Conservation (phyloP, 2,329 filamentous ascomycete species). For the Xylaria sp. region DNA sequence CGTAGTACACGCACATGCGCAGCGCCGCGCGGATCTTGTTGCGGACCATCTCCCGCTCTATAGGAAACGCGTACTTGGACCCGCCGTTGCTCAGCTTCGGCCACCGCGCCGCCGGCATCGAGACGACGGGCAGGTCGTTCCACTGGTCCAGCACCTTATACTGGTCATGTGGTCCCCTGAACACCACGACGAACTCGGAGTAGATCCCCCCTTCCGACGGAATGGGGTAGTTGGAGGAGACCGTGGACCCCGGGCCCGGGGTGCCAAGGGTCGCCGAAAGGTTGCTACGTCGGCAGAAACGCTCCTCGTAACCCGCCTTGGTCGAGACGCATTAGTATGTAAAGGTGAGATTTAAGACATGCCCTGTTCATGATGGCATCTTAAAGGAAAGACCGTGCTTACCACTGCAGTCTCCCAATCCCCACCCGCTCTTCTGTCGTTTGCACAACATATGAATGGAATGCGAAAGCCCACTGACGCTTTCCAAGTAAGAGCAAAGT, state of each 20-base stretch:
- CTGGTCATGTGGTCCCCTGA: conserved; percentile 68
- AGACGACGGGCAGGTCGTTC: conserved; percentile 70
- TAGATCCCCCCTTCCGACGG: conserved; percentile 70
- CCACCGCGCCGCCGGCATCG: conserved; percentile 70
- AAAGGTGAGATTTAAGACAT: background rate
- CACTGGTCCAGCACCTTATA: conserved; percentile 63
- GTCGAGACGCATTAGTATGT: conserved; percentile 3
- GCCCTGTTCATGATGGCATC: conserved; percentile 33
- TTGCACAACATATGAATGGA: conserved; percentile 73
- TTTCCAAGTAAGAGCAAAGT: conserved; percentile 63
- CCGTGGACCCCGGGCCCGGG: conserved; percentile 54
- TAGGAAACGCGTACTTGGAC: conserved; percentile 70
- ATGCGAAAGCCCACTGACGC: conserved; percentile 48
- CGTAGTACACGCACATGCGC: conserved; percentile 66
- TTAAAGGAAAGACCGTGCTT: conserved; percentile 10
- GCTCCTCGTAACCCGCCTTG: conserved; percentile 65
- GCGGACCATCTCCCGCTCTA: conserved; percentile 71
- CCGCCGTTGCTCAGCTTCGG: conserved; percentile 72
- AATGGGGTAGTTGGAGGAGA: conserved; percentile 67
- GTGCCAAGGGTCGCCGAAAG: conserved; percentile 69
- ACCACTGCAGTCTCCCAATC: conserved; percentile 71
- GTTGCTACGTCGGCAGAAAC: conserved; percentile 73
- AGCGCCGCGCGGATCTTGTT: conserved; percentile 74
- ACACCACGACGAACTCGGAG: conserved; percentile 72
- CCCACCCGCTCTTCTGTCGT: conserved; percentile 76